Conservation (phyloP, 164 flowering plant species). For the Aristolochia fimbriata region DNA sequence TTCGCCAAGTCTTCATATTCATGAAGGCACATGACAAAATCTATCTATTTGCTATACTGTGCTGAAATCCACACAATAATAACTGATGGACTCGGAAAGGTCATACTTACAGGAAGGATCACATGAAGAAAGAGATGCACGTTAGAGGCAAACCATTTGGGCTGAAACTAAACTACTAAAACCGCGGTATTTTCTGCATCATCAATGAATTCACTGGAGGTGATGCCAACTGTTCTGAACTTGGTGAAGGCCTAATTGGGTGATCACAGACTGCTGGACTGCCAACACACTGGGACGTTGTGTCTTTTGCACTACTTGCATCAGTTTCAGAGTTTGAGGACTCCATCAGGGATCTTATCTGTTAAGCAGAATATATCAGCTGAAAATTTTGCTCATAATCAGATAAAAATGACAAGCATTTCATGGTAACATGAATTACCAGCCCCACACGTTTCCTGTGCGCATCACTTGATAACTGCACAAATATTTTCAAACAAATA, state of each 20-base stretch:
- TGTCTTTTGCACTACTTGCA: constrained; percentile 30
- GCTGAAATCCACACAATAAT: too few species aligned
- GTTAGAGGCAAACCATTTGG: constrained; percentile 12
- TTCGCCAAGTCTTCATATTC: too few species aligned
- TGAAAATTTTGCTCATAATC: too few species aligned
- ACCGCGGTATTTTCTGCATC: constrained; percentile 56
- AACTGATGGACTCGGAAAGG: too few species aligned
- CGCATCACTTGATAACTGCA: constrained; percentile 55
- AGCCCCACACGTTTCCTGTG: constrained; percentile 66
- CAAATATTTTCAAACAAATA: background rate
- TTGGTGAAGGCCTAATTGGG: constrained; percentile 40
- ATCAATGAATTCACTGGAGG: constrained; percentile 43
- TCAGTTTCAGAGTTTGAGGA: constrained; percentile 36
- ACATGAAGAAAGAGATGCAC: constrained; percentile 3
- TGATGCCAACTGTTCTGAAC: constrained; percentile 59
- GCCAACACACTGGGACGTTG: constrained; percentile 34
- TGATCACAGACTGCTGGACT: constrained; percentile 42
- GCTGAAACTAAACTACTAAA: constrained; percentile 14
- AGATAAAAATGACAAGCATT: background rate
- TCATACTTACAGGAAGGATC: too few species aligned
- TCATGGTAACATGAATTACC: constrained; percentile 26
- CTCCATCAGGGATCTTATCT: constrained; percentile 59
- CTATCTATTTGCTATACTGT: too few species aligned
- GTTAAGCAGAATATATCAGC: constrained; percentile 3
- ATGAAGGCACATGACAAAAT: too few species aligned